These are phyloP conservation scores for Spergularia azorica DNA, from an alignment of 179 eudicot species.

Conservation along the genomic window DNA sequence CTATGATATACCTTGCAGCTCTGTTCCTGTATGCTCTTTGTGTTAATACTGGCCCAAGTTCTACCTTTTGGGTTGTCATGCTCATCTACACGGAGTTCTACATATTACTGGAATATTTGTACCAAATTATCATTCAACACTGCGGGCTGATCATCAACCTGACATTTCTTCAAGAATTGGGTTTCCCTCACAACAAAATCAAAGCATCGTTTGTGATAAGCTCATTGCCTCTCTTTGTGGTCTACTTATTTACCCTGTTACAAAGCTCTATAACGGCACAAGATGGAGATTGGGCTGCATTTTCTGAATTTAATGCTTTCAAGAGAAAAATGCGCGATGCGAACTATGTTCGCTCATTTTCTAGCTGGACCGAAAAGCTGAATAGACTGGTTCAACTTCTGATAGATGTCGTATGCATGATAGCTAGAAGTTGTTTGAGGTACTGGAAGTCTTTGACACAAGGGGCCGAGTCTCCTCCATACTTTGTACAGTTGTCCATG, in stretches of 20 bases:
- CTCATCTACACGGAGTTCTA: constrained; percentile 85
- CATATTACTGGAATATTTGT: constrained; percentile 81
- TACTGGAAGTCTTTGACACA: constrained; percentile 89
- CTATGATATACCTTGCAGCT: constrained; percentile 91
- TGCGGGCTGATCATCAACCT: constrained; percentile 73
- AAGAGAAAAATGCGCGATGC: constrained; percentile 37
- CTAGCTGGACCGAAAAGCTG: constrained; percentile 58
- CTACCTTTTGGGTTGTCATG: constrained; percentile 87
- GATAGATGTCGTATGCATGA: constrained; percentile 45
- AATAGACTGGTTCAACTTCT: constrained; percentile 44
- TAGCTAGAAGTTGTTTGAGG: constrained; percentile 51
- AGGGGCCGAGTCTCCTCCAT: constrained; percentile 97
- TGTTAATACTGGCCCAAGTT: constrained; percentile 83
- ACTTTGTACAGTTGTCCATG: constrained; percentile 88
- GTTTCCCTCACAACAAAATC: constrained; percentile 76
- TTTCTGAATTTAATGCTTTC: constrained; percentile 41
- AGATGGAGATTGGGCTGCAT: constrained; percentile 84
- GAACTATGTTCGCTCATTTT: constrained; percentile 35
- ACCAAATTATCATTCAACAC: constrained; percentile 94
- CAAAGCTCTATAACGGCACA: constrained; percentile 95
- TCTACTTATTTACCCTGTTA: constrained; percentile 86
- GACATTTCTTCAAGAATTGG: constrained; percentile 60
- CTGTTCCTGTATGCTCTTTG: constrained; percentile 95
- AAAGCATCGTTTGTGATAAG: constrained; percentile 87
- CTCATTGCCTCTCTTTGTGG: constrained; percentile 76